Evolutionary conservation across 495 filamentous ascomycete genomes (phyloP), one percentile per base, ranked within the genome.

Genomic region (Pseudevernia furfuracea): DNA sequence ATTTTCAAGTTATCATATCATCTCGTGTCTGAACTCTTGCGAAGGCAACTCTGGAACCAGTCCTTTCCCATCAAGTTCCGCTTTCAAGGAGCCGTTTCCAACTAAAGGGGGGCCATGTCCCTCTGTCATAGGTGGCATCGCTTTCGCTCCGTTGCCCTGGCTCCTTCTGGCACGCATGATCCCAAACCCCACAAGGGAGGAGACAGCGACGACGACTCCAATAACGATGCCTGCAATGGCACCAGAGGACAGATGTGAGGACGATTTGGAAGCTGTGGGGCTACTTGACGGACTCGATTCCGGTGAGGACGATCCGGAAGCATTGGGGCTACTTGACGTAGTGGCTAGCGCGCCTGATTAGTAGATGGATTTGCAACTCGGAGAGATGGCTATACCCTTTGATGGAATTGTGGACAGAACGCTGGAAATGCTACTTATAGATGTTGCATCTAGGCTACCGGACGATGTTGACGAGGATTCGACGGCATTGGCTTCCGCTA

Each of bases 151-250:
- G 9, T 48, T 48, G 1, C 44, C 44, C 21, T 48, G 3, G 23
- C 21, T 8, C 9, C 5, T 48, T 48, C 44, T 48, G 44, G 44
- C n/a, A 48, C n/a, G n/a, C n/a, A 48, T 48, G 44, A 48, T 48
- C 11, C 44, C 44, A 15, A 58, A 58, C 30, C 19, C 37, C 8
- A 11, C 56, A 25, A 58, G 37, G 23, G 32, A 58, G 7, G 25
- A 21, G 41, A 36, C 36, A 39, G 25, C 48, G 23, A 38, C 9
- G 9, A 46, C 34, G 36, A 14, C 19, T 28, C 23, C 62, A 41
- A 57, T 64, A 9, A 58, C 23, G 43, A 23, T 64, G 55, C 43
- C 57, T 37, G 56, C 56, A 58, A 58, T 39, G 37, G 37, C 56
- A 36, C 56, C 34, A 58, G 56, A 58, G 25, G 48, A 28, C 48